A percentile compares a stretch with the other conserved stretches of the same genome.
Conservation (phyloP, 441 rosid genomes). For the Sinapis alba region DNA sequence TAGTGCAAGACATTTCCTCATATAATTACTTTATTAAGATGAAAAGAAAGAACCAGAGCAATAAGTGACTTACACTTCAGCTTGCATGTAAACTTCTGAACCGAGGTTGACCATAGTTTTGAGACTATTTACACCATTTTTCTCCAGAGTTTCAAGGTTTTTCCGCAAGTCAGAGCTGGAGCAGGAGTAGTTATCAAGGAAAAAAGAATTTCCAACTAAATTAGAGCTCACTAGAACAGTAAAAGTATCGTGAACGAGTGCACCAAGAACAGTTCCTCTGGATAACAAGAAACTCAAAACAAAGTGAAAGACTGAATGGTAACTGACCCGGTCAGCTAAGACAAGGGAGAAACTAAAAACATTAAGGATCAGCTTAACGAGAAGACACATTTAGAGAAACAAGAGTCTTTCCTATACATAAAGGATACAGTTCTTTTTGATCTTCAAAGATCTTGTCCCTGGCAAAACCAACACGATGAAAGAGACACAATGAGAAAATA, state of each 20-base stretch:
- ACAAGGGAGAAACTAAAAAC: slow-evolving; percentile 5
- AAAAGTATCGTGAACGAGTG: neutral
- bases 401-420: neutral
- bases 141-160: slow-evolving; percentile 72
- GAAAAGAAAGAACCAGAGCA: slow-evolving; percentile 7
- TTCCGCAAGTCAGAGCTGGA: slow-evolving; percentile 78
- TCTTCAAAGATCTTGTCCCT: slow-evolving; percentile 58
- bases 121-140: slow-evolving; percentile 76
- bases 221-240: neutral
- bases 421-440: slow-evolving; percentile 88
- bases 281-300: neutral
- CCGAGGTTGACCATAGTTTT: slow-evolving; percentile 89
- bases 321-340: neutral
- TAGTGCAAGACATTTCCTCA: neutral
- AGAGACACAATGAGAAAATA: too few relatives aligned
- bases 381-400: neutral
- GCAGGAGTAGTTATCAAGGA: slow-evolving; percentile 39
- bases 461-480: too few relatives aligned
- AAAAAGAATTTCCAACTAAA: neutral
- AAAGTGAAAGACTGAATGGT: neutral
- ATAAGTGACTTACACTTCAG: slow-evolving; percentile 70
- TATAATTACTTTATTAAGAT: neutral
- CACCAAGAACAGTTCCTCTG: slow-evolving; percentile 8
- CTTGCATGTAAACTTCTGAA: slow-evolving; percentile 91
- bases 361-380: neutral